phyloP scores from a whole-genome alignment of 2,329 filamentous ascomycete species.

The Spiromastix sp. region DNA sequence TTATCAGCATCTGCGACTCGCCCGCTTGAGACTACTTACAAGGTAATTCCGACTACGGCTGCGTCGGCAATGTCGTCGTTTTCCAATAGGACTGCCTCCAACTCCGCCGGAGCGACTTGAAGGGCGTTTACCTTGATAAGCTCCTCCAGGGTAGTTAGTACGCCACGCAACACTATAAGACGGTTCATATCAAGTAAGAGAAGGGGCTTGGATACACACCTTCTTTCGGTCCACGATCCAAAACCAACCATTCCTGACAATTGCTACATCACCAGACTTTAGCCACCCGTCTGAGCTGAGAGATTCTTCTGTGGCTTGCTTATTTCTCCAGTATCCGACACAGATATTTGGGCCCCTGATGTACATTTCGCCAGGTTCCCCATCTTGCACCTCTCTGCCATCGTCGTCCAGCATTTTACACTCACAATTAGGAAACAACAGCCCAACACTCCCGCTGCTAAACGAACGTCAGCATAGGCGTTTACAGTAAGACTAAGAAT shows the following conservation, averaged over 20 bases:
- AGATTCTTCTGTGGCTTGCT: slow-evolving; percentile 44
- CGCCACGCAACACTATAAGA: too few relatives aligned
- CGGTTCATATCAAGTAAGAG: slow-evolving; percentile 3
- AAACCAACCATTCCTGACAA: slow-evolving; percentile 64
- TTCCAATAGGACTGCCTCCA: slow-evolving; percentile 44
- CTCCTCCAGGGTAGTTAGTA: too few relatives aligned
- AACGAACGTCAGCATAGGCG: not conserved
- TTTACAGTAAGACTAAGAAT: not conserved
- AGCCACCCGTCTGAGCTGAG: slow-evolving; percentile 65
- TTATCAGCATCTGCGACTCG: not conserved
- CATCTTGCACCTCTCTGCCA: slow-evolving; percentile 39
- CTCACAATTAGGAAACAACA: slow-evolving; percentile 45
- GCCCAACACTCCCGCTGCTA: slow-evolving; percentile 39
- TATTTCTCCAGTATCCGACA: slow-evolving; percentile 51
- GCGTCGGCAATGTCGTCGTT: slow-evolving; percentile 46
- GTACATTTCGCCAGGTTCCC: slow-evolving; percentile 57
- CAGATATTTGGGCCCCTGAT: slow-evolving; percentile 55
- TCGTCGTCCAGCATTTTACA: slow-evolving; percentile 45
- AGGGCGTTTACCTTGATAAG: slow-evolving; percentile 58
- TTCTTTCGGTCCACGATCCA: slow-evolving; percentile 75
- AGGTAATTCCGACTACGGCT: slow-evolving; percentile 52
- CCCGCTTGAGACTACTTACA: slow-evolving; percentile 19
- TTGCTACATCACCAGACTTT: slow-evolving; percentile 78
- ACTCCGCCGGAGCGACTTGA: slow-evolving; percentile 58
- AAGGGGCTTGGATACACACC: slow-evolving; percentile 16